Evolutionary conservation across 2,329 filamentous ascomycete genomes (phyloP), one percentile per base, ranked within the genome.

Genomic region (Diaporthe citri): DNA sequence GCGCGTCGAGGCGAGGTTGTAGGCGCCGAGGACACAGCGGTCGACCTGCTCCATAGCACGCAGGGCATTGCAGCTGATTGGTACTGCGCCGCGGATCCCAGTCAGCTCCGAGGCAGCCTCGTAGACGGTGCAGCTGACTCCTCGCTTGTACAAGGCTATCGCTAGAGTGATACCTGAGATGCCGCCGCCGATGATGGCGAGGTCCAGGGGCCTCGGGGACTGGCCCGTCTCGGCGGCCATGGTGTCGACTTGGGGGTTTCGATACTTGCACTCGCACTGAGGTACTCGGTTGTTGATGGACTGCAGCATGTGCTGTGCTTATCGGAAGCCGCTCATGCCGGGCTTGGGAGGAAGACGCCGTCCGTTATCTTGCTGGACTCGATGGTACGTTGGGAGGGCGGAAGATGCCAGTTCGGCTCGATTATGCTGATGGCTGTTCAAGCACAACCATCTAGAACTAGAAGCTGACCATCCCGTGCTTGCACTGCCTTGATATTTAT

Each of bases 101-200:
- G 80, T 79, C 51, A 85, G 82, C 3, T 76, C 73, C 0, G 80
- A 43, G 0, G 83, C 80, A 22, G 82, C 80, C 74, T 85, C 84
- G 77, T 85, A 85, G 28, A 85, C 74, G 13, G 79, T 83, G 73
- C 80, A 78, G 3, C 77, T 76, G n/a, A 85, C 78, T 39, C 78
- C 74, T 43, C 82, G 81, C 66, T 77, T 74, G 20, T 79, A 76
- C 8, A 85, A 80, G 22, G 77, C 78, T 36, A 85, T 80, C 3
- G 83, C 82, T 10, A 85, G 79, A 8, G 80, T 82, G 0, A 85
- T 76, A 15, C 84, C 85, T 74, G 80, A 86, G 76, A 80, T 87
- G 79, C 79, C 87, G 78, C 78, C 86, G 79, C 79, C 88, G 31
- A 85, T 78, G 46, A 85, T 82, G 74, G 84, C 84, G 60, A 85